Percentiles rank a stretch among this genome's conserved stretches.
Conservation (phyloP, 2,329 filamentous ascomycete genomes). For the Cladosporium sp. region DNA sequence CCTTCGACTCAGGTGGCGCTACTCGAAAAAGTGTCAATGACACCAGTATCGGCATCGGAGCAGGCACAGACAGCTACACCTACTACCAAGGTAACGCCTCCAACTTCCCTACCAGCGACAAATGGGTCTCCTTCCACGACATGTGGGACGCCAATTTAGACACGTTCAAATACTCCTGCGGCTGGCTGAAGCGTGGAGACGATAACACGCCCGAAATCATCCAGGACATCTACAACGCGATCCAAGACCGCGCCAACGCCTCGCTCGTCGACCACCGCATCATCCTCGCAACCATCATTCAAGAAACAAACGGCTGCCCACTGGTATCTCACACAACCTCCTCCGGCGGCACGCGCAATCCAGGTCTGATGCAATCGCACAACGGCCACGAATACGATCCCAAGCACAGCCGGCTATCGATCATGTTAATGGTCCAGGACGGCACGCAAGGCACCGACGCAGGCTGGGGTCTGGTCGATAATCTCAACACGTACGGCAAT, state of each 20-base stretch:
- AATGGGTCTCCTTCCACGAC: conserved; percentile 26
- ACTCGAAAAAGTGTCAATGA: conserved; percentile 26
- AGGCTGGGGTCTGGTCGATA: conserved; percentile 41
- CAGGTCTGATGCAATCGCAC: conserved; percentile 46
- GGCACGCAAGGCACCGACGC: conserved; percentile 41
- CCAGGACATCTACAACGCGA: conserved; percentile 35
- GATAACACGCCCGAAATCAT: conserved; percentile 35
- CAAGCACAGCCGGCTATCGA: conserved; percentile 30
- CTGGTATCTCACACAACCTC: conserved; percentile 38
- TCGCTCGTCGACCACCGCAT: conserved; percentile 38
- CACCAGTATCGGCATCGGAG: conserved; percentile 20
- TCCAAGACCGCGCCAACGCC: conserved; percentile 30
- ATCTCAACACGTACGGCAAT: conserved; percentile 30
- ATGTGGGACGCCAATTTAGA: conserved; percentile 34
- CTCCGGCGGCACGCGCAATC: conserved; percentile 38
- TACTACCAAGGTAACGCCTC: conserved; percentile 29
- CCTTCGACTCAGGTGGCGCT: conserved; percentile 27
- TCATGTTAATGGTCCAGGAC: conserved; percentile 39
- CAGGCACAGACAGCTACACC: conserved; percentile 24
- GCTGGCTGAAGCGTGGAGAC: conserved; percentile 27
- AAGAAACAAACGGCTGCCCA: conserved; percentile 45
- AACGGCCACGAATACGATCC: conserved; percentile 33
- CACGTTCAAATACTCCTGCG: conserved; percentile 31
- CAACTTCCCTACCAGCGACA: conserved; percentile 17
- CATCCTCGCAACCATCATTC: conserved; percentile 42